These are phyloP conservation scores for Epichloe gansuensis DNA, from an alignment of 2,329 filamentous ascomycete species.

Conservation along the genomic window DNA sequence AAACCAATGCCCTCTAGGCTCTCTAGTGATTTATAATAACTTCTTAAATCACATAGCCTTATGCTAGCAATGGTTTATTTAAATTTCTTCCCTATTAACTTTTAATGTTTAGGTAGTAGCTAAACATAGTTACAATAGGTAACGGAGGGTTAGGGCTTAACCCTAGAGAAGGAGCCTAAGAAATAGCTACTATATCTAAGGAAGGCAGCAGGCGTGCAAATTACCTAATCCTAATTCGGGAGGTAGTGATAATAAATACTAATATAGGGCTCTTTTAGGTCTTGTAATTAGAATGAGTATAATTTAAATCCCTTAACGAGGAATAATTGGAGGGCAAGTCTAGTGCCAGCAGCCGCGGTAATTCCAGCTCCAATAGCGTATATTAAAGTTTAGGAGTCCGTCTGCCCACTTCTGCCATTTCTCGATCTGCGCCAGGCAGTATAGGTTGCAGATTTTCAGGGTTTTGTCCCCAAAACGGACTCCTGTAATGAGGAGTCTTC, in stretches of 20 bases:
- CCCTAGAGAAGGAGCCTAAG: neutral
- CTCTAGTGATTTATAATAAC: neutral
- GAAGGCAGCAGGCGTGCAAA: neutral
- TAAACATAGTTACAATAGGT: neutral
- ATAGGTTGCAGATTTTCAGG: too few species aligned
- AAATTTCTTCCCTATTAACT: neutral
- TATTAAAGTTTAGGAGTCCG: neutral
- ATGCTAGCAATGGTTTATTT: neutral
- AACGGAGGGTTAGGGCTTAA: neutral
- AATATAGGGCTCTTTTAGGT: conserved; percentile 15
- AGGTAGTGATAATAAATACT: neutral
- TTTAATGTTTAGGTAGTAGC: neutral
- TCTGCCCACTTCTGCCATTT: too few species aligned
- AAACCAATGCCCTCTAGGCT: too few species aligned
- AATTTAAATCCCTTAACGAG: conserved; percentile 26
- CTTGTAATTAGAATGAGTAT: conserved; percentile 27
- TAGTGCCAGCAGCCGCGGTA: conserved; percentile 2
- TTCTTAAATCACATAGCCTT: neutral
- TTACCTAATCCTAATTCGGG: neutral
- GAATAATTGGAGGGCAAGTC: conserved; percentile 22
- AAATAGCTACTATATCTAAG: neutral
- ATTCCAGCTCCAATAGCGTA: neutral
- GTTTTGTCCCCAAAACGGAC: too few species aligned
- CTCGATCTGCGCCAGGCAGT: too few species aligned
- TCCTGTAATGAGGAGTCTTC: too few species aligned